Evolutionary conservation across 192 early-diverging fungal species (phyloP).

Genomic region (Funneliformis geosporum): DNA sequence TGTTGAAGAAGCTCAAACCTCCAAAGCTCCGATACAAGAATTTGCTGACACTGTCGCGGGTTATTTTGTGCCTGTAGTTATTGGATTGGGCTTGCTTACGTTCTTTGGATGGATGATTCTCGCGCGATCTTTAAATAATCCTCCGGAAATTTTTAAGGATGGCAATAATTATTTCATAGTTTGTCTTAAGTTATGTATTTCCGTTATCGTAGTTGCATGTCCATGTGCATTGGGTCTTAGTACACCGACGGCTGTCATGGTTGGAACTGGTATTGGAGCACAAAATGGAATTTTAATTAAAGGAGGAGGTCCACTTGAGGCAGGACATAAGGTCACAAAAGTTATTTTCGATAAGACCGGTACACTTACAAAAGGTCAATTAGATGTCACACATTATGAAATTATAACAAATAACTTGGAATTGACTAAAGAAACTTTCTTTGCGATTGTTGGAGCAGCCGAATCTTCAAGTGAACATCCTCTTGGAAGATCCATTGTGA

Average conservation of each 20-base stretch:
- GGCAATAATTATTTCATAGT: constrained; percentile 72
- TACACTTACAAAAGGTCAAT: constrained; percentile 80
- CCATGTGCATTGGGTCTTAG: constrained; percentile 96
- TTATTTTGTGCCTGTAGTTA: constrained; percentile 89
- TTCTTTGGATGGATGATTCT: constrained; percentile 79
- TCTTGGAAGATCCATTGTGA: constrained; percentile 74
- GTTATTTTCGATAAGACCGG: constrained; percentile 99
- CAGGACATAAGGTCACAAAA: constrained; percentile 76
- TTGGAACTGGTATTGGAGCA: constrained; percentile 96
- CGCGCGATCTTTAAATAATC: constrained; percentile 41
- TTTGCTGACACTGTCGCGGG: constrained; percentile 87
- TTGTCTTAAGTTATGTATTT: constrained; percentile 87
- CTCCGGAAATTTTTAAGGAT: constrained; percentile 47
- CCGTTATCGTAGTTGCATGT: constrained; percentile 95
- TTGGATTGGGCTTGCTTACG: constrained; percentile 70
- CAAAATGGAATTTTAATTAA: constrained; percentile 96
- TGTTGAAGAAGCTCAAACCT: constrained; percentile 91
- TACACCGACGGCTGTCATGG: constrained; percentile 98
- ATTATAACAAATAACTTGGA: constrained; percentile 34
- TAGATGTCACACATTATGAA: constrained; percentile 61
- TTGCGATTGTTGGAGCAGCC: constrained; percentile 70
- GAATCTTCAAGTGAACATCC: constrained; percentile 90
- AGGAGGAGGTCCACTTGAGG: constrained; percentile 84
- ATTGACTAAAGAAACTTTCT: constrained; percentile 54
- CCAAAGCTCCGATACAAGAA: constrained; percentile 94